These are phyloP conservation scores for Entomortierella chlamydospora DNA, from an alignment of 192 early-diverging fungal species.

Conservation along the genomic window DNA sequence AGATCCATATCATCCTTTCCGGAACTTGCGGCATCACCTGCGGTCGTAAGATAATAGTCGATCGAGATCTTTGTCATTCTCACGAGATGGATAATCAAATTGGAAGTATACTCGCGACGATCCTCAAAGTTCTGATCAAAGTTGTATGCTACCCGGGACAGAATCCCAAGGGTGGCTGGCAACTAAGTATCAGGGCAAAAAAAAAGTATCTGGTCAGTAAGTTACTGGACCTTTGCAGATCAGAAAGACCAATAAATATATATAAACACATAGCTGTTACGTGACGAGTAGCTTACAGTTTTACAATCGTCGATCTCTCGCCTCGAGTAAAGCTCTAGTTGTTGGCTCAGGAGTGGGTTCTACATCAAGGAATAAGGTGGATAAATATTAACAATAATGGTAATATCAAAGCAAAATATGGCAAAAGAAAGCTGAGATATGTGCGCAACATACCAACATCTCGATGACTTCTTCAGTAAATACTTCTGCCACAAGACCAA, in stretches of 20 bases:
- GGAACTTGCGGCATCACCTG: slow-evolving; percentile 13
- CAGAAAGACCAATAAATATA: too few relatives aligned
- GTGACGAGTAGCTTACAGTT: slow-evolving; percentile 23
- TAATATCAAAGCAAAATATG: too few relatives aligned
- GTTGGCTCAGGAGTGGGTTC: slow-evolving; percentile 45
- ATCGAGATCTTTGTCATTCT: slow-evolving; percentile 45
- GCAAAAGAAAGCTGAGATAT: too few relatives aligned
- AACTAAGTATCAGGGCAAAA: slow-evolving; percentile 6
- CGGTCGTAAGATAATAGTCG: slow-evolving; percentile 30
- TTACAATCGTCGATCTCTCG: slow-evolving; percentile 39
- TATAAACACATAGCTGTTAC: neutral
- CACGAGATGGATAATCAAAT: slow-evolving; percentile 27
- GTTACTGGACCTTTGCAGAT: too few relatives aligned
- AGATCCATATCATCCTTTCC: slow-evolving; percentile 36
- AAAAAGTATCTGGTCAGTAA: neutral
- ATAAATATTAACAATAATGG: neutral
- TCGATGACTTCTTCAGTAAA: slow-evolving; percentile 52
- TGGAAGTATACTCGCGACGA: slow-evolving; percentile 34
- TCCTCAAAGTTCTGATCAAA: slow-evolving; percentile 47
- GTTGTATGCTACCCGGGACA: slow-evolving; percentile 30
- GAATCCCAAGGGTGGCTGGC: slow-evolving; percentile 39
- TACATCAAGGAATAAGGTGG: neutral
- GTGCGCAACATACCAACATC: slow-evolving; percentile 28
- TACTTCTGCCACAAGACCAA: slow-evolving; percentile 37
- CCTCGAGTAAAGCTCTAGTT: slow-evolving; percentile 29